These are phyloP conservation scores for Lactarius psammicola DNA, from an alignment of 768 basidiomycete species.

Conservation along the genomic window DNA sequence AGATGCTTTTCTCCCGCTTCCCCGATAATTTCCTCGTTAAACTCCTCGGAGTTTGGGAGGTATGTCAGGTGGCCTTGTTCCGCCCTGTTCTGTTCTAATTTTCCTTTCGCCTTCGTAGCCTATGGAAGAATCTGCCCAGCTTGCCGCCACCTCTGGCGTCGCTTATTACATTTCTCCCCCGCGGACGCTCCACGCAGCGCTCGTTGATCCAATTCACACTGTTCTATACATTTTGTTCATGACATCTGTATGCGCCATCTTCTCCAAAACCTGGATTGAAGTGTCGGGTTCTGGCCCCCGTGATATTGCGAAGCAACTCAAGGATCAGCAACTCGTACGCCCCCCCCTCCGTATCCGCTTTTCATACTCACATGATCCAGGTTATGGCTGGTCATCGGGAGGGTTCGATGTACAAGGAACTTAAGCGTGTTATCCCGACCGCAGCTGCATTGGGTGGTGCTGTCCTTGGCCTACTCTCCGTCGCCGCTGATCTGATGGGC, in stretches of 20 bases:
- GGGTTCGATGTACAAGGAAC: constrained; percentile 98
- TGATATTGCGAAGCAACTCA: constrained; percentile 96
- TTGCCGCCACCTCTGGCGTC: constrained; percentile 85
- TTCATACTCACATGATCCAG: constrained; percentile 35
- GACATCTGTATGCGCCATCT: constrained; percentile 90
- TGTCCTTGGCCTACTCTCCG: constrained; percentile 88
- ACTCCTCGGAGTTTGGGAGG: constrained; percentile 98
- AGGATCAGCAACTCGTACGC: constrained; percentile 92
- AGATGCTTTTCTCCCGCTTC: constrained; percentile 93
- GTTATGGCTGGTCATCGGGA: constrained; percentile 88
- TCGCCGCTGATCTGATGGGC: constrained; percentile 91
- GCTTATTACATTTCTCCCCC: constrained; percentile 99
- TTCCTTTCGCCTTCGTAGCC: constrained; percentile 52
- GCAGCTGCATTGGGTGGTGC: constrained; percentile 97
- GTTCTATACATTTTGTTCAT: constrained; percentile 89
- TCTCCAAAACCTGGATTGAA: constrained; percentile 99
- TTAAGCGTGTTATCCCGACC: constrained; percentile 96
- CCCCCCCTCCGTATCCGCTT: neutral
- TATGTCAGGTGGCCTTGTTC: constrained; percentile 37
- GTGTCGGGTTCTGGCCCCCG: constrained; percentile 94
- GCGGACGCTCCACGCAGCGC: constrained; percentile 83
- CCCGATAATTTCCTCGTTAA: constrained; percentile 87
- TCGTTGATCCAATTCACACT: constrained; percentile 94
- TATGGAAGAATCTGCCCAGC: constrained; percentile 89
- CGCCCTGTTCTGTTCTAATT: constrained; percentile 11